phyloP scores from a whole-genome alignment of 371 early-diverging fungal species.

The Mucor circinelloides region DNA sequence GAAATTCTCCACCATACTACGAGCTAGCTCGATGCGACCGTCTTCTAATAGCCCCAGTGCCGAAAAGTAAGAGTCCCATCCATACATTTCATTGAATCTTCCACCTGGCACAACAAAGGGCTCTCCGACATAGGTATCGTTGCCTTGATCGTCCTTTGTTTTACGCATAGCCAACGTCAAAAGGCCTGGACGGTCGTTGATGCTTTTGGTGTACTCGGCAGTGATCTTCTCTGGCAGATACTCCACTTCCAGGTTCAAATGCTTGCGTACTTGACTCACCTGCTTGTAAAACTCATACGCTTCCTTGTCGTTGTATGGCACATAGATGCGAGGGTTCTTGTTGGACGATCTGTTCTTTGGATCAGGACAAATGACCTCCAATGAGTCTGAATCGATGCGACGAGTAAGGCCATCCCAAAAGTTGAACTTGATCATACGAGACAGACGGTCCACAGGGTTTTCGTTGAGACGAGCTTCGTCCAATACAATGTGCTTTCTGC shows the following conservation, averaged over 20 bases:
- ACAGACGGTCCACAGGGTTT: constrained; percentile 90
- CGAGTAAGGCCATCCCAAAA: constrained; percentile 97
- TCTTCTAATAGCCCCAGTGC: constrained; percentile 87
- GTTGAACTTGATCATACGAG: constrained; percentile 86
- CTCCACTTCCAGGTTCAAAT: constrained; percentile 80
- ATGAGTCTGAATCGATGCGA: constrained; percentile 88
- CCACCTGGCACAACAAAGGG: constrained; percentile 98
- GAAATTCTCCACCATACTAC: constrained; percentile 97
- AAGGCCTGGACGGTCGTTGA: constrained; percentile 90
- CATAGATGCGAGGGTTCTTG: constrained; percentile 84
- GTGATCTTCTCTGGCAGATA: constrained; percentile 86
- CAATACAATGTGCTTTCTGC: constrained; percentile 83
- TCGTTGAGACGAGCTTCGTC: constrained; percentile 90
- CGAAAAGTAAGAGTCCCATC: constrained; percentile 98
- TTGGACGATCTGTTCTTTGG: constrained; percentile 90
- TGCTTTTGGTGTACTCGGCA: constrained; percentile 87
- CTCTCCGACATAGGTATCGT: constrained; percentile 65
- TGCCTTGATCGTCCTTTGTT: constrained; percentile 55
- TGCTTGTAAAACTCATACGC: constrained; percentile 80
- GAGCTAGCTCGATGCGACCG: constrained; percentile 79
- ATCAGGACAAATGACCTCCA: constrained; percentile 90
- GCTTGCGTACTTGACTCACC: constrained; percentile 66
- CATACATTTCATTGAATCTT: constrained; percentile 98
- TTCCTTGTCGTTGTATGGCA: constrained; percentile 81
- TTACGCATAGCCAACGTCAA: constrained; percentile 83